Evolutionary conservation across 352 stramenopile species (phyloP), one percentile per base, ranked within the genome.

Genomic region (Phytophthora ohioensis): DNA sequence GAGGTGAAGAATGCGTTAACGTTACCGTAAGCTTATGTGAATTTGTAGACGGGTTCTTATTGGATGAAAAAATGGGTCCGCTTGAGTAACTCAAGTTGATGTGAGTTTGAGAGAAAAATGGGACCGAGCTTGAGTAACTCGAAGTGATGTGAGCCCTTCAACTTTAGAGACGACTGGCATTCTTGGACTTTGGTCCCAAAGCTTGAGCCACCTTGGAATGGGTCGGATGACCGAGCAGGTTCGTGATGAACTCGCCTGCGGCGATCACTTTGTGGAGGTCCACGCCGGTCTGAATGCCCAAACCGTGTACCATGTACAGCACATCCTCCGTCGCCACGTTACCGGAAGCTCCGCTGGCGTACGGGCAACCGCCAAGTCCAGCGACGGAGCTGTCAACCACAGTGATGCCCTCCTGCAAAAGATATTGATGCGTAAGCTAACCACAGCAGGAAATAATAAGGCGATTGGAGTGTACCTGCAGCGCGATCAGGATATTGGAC

Each of bases 291-390:
- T 82, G 69, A 36, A 99, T 93, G 38, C 97, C 96, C 45, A 99
- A 80, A 11, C 97, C 97, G 54, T 99, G 77, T 36, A 99, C 71
- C 96, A 99, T 99, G 82, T 99, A 99, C 6, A 99, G 82, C 46
- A 99, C 92, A 76, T 99, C 97, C 79, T 99, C 97, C 0, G 97
- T 99, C 9, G 97, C 95, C 15, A 99, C 94, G 77, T 99, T 99
- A 36, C 97, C 97, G 5, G 93, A 98, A 12, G 97, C 97, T 57
- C 97, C 97, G n/a, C 87, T 91, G 11, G 97, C 97, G 76, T 99
- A 99, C 10, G 97, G 97, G 64, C 97, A 99, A 12, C 97, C 97
- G 35, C 97, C 97, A 2, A 99, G 80, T n/a, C 97, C 97, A 51
- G 92, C 92, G 3, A 99, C 96, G 5, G 96, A 98, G 62, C 92